Base-by-base conservation (phyloP, 345 rosid genomes). In the Erucastrum elatum region DNA sequence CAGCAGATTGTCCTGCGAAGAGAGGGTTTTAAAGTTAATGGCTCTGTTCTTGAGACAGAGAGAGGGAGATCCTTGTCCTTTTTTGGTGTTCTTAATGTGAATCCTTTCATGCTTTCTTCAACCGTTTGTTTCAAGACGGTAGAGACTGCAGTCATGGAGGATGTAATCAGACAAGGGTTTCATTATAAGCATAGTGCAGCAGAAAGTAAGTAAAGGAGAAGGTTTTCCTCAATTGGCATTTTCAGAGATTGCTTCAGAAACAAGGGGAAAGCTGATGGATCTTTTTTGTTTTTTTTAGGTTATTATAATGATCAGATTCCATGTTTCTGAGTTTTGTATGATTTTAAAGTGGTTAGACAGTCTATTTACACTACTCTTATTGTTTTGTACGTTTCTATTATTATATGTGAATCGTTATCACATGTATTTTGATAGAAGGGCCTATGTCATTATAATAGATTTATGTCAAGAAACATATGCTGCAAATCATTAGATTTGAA, bases 211-310 rank as follows among this genome's bases (percentile, higher is more conserved):
- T 34, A 61, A 74, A 73, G 75, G 58, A 68, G 65, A 73, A 51
- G 68, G 78, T 49, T 68, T 79, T 73, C 63, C 74, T 59, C 69
- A 17, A 8, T 39, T 71, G 62, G 81, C 81, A 58, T 65, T 78
- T 78, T 78, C 82, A 78, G 82, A 66, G 74, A 34, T 73, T 79
- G 82, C 77, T 73, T 72, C n/a, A 78, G 82, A 72, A 72, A 72
- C 68, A 72, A 44, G 64, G 68, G 64, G 68, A 72, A 72, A 66
- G 74, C 74, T 72, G 71, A 78, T 72, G 27, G 8, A 25, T 59
- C 77, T 58, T 72, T 71, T 66, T 15, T 3, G 4, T 16, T n/a
- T 64, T 15, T 64, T 10, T 64, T 65, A 71, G 77, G 69, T 64
- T 65, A 71, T 62, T 62, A 49, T 72, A 60, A 29, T 62, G 72